Base-by-base conservation (phyloP, 2,329 filamentous ascomycete genomes). In the Exophiala calicioides region DNA sequence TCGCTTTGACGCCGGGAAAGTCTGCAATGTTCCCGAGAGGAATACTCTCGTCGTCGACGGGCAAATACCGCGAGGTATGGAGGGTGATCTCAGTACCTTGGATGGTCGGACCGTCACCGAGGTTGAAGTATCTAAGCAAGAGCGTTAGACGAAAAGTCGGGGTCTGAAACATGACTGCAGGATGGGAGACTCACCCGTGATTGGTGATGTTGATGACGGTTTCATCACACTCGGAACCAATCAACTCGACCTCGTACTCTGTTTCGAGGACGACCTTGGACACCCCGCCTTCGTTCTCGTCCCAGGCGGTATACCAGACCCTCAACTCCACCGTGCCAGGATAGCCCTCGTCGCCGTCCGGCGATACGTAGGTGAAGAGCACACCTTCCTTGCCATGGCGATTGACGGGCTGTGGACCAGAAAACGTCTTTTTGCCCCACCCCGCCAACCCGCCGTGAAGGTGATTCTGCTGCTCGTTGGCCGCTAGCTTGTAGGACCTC, bases 161-260 rank as follows among this genome's bases (percentile, higher is more conserved):
- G n/a, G 13, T 18, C 9, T n/a, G 6, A 21, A n/a, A 10, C 13
- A 37, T n/a, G n/a, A 10, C 18, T n/a, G 35, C 27, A 13, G 7
- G 2, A 41, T 35, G 40, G 29, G 21, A 24, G 6, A 65, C 74
- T 58, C 68, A 89, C 86, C 88, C 94, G 74, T 98, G 91, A 72
- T 97, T 98, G 38, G 93, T 97, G 71, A 97, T 79, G 70, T 90
- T 94, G 65, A 97, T 80, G 31, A 84, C 84, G 0, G 91, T 97
- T 76, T 96, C 91, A n/a, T 90, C 83, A 9, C 84, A 85, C 38
- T 86, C 77, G 50, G 81, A 84, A 3, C 79, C 84, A 3, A 89
- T 77, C 35, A 97, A 76, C 67, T 88, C 82, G 15, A 86, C 90
- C 74, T 95, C 87, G 65, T 94, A 97, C 67, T 97, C 93, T 38